Percentiles rank a stretch among this genome's conserved stretches.
Evolutionary conservation across 2,329 filamentous ascomycete genomes (phyloP).

Genomic region (Emergomyces africanus): DNA sequence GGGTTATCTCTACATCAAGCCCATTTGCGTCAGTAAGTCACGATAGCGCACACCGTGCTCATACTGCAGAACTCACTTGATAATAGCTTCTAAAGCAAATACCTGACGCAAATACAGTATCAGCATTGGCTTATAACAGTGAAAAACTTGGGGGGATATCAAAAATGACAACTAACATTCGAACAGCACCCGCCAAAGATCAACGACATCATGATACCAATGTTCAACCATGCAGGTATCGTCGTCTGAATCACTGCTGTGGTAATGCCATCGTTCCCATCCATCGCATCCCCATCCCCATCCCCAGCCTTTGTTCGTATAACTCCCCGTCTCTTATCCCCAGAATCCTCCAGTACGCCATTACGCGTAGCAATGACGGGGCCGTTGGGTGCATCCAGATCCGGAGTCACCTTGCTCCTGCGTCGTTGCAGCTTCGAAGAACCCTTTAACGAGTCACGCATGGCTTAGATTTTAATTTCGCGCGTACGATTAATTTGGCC

Average conservation of each 20-base stretch:
- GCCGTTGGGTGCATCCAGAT: not conserved
- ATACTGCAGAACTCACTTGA: constrained; percentile 55
- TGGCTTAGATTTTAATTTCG: not conserved
- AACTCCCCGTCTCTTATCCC: not conserved
- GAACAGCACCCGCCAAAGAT: constrained; percentile 96
- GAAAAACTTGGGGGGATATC: not conserved
- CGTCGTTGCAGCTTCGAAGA: not conserved
- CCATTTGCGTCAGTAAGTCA: constrained; percentile 13
- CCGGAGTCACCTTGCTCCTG: not conserved
- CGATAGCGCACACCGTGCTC: not conserved
- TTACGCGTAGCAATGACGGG: not conserved
- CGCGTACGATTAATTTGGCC: not conserved
- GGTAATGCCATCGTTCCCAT: constrained; percentile 11
- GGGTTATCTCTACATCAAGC: constrained; percentile 55
- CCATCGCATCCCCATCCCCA: not conserved
- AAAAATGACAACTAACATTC: constrained; percentile 51
- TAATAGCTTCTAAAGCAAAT: constrained; percentile 89
- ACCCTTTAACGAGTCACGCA: not conserved
- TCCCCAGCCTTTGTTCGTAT: not conserved
- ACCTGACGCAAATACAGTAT: constrained; percentile 43
- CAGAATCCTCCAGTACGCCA: not conserved
- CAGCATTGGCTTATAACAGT: not conserved
- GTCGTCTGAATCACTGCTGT: constrained; percentile 21
- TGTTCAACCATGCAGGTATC: constrained; percentile 49
- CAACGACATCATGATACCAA: constrained; percentile 58